Conservation (phyloP, 2,329 filamentous ascomycete species). For the Trichophyton verrucosum region DNA sequence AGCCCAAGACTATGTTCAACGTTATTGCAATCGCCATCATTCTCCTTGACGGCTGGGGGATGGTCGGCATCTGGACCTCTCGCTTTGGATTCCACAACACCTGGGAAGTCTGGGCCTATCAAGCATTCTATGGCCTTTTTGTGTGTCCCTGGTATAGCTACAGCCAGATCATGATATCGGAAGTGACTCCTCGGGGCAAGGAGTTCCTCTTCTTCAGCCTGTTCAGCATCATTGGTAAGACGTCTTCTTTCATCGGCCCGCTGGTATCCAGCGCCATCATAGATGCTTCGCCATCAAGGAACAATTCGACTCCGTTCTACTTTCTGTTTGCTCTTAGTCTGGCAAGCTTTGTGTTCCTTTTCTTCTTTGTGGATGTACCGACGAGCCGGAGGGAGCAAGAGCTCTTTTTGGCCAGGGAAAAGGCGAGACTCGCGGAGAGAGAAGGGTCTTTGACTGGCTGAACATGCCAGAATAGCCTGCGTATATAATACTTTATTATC, state of each 20-base stretch:
- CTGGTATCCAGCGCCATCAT: constrained; percentile 59
- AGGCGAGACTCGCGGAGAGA: not conserved
- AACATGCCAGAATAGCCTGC: not conserved
- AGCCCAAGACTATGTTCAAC: constrained; percentile 59
- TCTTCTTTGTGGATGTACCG: constrained; percentile 45
- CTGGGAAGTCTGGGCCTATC: constrained; percentile 44
- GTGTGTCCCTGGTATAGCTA: constrained; percentile 61
- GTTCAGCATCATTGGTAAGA: constrained; percentile 58
- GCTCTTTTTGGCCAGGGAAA: constrained; percentile 37
- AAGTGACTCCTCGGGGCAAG: constrained; percentile 55
- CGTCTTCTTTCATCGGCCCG: constrained; percentile 55
- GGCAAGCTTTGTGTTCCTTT: constrained; percentile 43
- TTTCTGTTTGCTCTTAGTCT: constrained; percentile 53
- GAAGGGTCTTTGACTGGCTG: not conserved
- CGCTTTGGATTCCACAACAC: constrained; percentile 42
- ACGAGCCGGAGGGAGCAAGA: constrained; percentile 50
- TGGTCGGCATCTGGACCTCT: constrained; percentile 47
- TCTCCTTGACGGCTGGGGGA: constrained; percentile 46
- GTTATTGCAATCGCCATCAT: constrained; percentile 50
- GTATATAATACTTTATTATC: not conserved
- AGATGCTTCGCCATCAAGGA: constrained; percentile 43
- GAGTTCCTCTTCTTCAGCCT: constrained; percentile 60
- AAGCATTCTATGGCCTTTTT: constrained; percentile 51
- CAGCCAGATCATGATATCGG: constrained; percentile 58
- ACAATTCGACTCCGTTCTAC: constrained; percentile 48